Evolutionary conservation across 1,284 basidiomycete genomes (phyloP).

Genomic region (Cystobasidium sp.): DNA sequence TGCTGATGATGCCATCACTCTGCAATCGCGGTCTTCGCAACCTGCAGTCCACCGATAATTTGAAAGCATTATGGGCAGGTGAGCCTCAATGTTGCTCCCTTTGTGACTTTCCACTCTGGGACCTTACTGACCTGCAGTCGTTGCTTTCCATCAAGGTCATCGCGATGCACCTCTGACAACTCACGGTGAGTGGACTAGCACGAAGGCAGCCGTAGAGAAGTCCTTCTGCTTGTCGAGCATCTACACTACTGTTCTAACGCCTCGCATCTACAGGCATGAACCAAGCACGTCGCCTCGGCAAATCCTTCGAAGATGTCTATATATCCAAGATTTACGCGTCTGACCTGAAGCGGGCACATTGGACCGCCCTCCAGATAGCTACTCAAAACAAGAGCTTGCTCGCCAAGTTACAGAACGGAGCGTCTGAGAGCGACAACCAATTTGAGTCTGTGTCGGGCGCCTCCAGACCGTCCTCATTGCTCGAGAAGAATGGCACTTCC

Average conservation of each 20-base stretch:
- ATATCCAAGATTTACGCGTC: slow-evolving; percentile 71
- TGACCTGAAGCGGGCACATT: slow-evolving; percentile 73
- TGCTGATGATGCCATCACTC: slow-evolving; percentile 9
- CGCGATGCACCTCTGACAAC: slow-evolving; percentile 41
- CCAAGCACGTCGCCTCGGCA: slow-evolving; percentile 50
- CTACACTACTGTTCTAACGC: too few relatives aligned
- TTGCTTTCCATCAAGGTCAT: slow-evolving; percentile 26
- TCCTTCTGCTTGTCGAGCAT: not conserved
- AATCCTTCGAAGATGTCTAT: slow-evolving; percentile 49
- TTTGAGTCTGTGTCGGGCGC: not conserved
- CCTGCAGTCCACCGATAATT: slow-evolving; percentile 40
- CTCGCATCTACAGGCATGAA: slow-evolving; percentile 37
- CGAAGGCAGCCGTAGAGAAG: not conserved
- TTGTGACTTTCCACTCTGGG: not conserved
- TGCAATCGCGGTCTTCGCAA: not conserved
- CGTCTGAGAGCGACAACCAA: not conserved
- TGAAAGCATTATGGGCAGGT: slow-evolving; percentile 44
- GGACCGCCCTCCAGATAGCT: slow-evolving; percentile 70
- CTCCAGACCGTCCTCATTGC: slow-evolving; percentile 3
- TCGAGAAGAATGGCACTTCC: slow-evolving; percentile 3
- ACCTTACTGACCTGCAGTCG: slow-evolving; percentile 7
- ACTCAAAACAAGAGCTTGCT: slow-evolving; percentile 60
- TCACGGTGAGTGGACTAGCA: slow-evolving; percentile 8
- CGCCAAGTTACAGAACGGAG: slow-evolving; percentile 56
- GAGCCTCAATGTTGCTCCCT: not conserved